Evolutionary conservation across 805 yeast species (phyloP), one percentile per base, ranked within the genome.

Genomic region (Lachancea nothofagi): DNA sequence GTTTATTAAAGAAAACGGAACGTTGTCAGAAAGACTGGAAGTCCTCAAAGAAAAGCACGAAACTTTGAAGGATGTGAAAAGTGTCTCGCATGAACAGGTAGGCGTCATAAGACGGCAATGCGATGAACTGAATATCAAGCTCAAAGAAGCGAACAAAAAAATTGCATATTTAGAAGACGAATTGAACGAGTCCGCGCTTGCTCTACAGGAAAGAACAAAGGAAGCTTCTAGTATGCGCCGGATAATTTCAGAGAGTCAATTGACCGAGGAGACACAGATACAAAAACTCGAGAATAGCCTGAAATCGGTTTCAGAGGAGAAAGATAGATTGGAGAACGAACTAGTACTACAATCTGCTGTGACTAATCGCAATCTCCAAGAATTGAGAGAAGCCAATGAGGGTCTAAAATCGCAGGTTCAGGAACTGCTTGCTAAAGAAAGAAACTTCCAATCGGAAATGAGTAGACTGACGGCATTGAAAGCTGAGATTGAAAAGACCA

Each of bases 151-250:
- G 1, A 71, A 70, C 30, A 69, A 69, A 38, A 72, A 75, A 46
- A 67, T 75, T 17, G 88, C 83, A 41, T 73, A 77, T 2, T 57
- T 89, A 21, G 88, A 84, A 49, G 95, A 87, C 41, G 96, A 89
- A 54, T 63, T 90, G n/a, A 66, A 73, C 8, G 97, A 89, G 42
- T 67, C 84, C 4, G 73, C 86, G 40, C 72, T 75, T 23, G 68
- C 80, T 59, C 61, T 89, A 2, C 93, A 81, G 53, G 96, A 88
- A 53, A 74, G 95, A 44, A 77, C 84, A 0, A 69, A 89, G 36
- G 97, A 90, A 61, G 71, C 86, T 0, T 68, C 79, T 1, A 78
- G 86, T 0, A 75, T 88, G 61, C 71, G 94, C 49, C 67, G 83
- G 43, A 58, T 86, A 27, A 54, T 89, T 21, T 59, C 75, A 33